Evolutionary conservation across 768 basidiomycete species (phyloP).

Genomic region (Lactifluus subvellereus): DNA sequence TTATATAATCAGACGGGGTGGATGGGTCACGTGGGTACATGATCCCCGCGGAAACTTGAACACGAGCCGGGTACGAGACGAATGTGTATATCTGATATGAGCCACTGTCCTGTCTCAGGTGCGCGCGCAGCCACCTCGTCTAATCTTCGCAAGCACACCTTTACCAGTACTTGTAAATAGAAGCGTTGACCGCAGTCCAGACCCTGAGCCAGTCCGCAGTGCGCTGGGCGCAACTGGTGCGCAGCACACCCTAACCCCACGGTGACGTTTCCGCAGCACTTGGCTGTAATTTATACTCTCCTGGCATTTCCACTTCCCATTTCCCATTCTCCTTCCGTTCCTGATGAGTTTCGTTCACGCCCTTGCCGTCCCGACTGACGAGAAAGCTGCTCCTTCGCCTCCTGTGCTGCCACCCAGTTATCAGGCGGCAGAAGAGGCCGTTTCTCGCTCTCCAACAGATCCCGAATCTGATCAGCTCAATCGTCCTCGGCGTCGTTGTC

Average conservation of each 20-base stretch:
- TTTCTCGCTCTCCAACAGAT: background rate
- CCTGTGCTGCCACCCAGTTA: constrained; percentile 3
- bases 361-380: background rate
- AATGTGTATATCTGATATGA: no score
- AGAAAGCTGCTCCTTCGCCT: background rate
- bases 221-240: background rate
- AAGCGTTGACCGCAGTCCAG: no score
- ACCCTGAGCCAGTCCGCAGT: no score
- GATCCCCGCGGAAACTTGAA: no score
- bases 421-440: background rate
- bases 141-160: no score
- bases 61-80: no score
- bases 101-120: no score
- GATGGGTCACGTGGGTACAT: no score
- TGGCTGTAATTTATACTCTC: background rate
- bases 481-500: background rate
- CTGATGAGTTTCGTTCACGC: background rate
- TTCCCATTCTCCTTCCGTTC: background rate
- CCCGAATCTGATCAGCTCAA: background rate
- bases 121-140: no score
- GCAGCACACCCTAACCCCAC: background rate
- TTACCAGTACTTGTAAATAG: no score
- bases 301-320: background rate
- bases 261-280: constrained; percentile 6
- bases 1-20: no score